These are phyloP conservation scores for Blastocystis sp. DNA, from an alignment of 352 stramenopile genomes.

Conservation along the genomic window DNA sequence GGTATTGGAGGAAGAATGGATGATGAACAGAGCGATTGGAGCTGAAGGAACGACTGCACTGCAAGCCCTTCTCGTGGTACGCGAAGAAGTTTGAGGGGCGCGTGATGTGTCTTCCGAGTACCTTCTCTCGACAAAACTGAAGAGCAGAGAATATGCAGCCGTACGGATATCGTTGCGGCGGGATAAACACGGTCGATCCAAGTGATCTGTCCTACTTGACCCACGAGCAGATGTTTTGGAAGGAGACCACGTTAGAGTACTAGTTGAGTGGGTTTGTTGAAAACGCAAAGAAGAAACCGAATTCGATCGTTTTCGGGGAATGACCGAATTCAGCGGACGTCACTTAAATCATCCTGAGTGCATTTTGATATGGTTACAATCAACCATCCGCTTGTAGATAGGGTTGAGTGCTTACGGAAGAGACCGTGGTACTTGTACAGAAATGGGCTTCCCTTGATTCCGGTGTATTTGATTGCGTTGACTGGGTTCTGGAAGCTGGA, in stretches of 20 bases:
- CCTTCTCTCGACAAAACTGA: neutral
- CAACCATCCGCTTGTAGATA: slow-evolving; percentile 33
- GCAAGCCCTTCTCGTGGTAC: slow-evolving; percentile 43
- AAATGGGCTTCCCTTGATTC: slow-evolving; percentile 39
- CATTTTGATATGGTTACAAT: slow-evolving; percentile 7
- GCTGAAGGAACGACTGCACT: slow-evolving; percentile 31
- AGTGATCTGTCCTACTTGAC: slow-evolving; percentile 14
- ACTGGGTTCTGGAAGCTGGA: slow-evolving; percentile 35
- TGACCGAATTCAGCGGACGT: neutral
- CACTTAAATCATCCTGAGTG: neutral
- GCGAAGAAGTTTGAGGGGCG: neutral
- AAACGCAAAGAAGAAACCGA: neutral
- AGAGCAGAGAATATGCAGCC: neutral
- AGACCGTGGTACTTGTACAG: slow-evolving; percentile 36
- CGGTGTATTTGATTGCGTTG: slow-evolving; percentile 23
- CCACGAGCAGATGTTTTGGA: slow-evolving; percentile 30
- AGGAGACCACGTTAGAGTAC: neutral
- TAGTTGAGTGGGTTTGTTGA: slow-evolving; percentile 3
- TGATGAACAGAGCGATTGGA: slow-evolving; percentile 11
- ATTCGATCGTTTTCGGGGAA: neutral
- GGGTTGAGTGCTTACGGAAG: slow-evolving; percentile 15
- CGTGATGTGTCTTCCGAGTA: neutral
- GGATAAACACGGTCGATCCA: neutral
- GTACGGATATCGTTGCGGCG: neutral
- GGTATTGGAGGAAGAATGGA: neutral